These are phyloP conservation scores for Tolypocladium album DNA, from an alignment of 2,329 filamentous ascomycete genomes.

Conservation along the genomic window DNA sequence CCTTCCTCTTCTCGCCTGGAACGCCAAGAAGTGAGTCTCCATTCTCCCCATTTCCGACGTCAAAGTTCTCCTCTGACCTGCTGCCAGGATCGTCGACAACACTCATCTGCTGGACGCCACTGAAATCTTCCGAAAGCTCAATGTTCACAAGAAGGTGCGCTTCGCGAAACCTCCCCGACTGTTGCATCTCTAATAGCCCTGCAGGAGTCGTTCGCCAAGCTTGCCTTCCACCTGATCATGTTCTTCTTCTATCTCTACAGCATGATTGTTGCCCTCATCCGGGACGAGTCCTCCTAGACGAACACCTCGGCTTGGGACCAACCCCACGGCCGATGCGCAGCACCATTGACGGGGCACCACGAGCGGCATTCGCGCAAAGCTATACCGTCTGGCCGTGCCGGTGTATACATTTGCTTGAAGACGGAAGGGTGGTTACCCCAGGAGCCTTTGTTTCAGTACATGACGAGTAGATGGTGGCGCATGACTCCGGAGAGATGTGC, in stretches of 20 bases:
- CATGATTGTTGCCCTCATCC: conserved; percentile 95
- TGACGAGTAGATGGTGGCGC: neutral
- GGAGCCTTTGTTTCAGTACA: neutral
- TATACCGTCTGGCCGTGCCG: neutral
- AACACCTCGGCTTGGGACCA: neutral
- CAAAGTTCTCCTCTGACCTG: neutral
- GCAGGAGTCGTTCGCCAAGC: conserved; percentile 97
- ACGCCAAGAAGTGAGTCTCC: conserved; percentile 83
- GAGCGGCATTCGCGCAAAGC: neutral
- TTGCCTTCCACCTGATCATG: conserved; percentile 97
- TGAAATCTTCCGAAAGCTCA: conserved; percentile 98
- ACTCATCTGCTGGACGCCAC: conserved; percentile 94
- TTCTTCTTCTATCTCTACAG: conserved; percentile 99
- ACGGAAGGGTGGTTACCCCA: neutral
- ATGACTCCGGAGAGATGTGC: neutral
- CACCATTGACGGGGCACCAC: neutral
- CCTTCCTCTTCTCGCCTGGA: conserved; percentile 83
- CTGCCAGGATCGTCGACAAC: conserved; percentile 80
- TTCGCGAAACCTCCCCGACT: neutral
- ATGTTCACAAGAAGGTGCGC: conserved; percentile 92
- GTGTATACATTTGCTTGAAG: neutral
- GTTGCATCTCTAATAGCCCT: conserved; percentile 10
- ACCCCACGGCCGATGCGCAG: neutral
- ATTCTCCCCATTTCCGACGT: neutral
- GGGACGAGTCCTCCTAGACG: conserved; percentile 73